phyloP scores from a whole-genome alignment of 169 alveolate genomes.

The Condylostoma magnum region DNA sequence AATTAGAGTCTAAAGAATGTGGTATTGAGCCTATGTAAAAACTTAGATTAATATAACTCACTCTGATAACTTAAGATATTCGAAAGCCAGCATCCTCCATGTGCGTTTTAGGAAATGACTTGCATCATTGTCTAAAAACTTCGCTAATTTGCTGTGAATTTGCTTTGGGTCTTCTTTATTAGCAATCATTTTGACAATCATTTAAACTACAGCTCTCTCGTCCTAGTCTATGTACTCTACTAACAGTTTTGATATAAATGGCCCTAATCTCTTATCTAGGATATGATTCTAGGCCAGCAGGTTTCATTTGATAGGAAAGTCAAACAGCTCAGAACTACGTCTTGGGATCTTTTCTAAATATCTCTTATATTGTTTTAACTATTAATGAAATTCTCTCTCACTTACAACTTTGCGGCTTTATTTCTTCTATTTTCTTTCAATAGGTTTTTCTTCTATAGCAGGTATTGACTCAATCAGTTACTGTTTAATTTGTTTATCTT shows the following conservation, averaged over 20 bases:
- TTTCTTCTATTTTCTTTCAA: background rate
- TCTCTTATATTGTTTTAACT: slow-evolving; percentile 2
- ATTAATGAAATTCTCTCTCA: background rate
- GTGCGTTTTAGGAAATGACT: slow-evolving; percentile 18
- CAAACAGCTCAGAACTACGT: background rate
- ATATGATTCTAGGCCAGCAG: slow-evolving; percentile 15
- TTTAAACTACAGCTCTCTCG: background rate
- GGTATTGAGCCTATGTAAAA: too few species aligned
- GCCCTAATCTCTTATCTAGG: slow-evolving; percentile 19
- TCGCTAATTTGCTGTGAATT: background rate
- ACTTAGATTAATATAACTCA: too few species aligned
- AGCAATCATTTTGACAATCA: background rate
- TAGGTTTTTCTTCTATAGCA: slow-evolving; percentile 1
- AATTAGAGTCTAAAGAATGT: too few species aligned
- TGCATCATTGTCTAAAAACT: slow-evolving; percentile 19
- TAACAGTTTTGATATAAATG: slow-evolving; percentile 24
- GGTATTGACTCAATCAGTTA: background rate
- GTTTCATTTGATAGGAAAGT: background rate
- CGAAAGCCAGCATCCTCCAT: slow-evolving; percentile 33
- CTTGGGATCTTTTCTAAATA: slow-evolving; percentile 25
- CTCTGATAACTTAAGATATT: slow-evolving; percentile 15
- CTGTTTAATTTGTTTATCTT: slow-evolving; percentile 13
- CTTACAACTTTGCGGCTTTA: slow-evolving; percentile 17
- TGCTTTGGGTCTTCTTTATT: slow-evolving; percentile 23
- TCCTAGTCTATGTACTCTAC: slow-evolving; percentile 16